A percentile compares a stretch with the other conserved stretches of the same genome.
Conservation (phyloP, 331 rosid genomes). For the Malus hybrid region DNA sequence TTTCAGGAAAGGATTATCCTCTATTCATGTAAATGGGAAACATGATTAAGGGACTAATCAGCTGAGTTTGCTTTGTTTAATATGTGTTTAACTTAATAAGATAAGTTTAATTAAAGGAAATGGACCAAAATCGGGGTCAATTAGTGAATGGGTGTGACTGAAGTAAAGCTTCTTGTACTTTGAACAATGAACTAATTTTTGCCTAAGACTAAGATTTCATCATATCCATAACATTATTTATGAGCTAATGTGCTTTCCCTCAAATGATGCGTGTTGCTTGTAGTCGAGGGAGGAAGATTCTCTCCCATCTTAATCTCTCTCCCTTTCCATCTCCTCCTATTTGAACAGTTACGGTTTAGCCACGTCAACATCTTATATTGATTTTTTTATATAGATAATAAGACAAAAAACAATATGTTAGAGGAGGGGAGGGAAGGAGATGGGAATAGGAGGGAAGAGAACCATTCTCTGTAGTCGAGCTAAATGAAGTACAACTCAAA, state of each 20-base stretch:
- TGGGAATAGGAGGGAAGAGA: no score
- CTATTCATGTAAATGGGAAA: background rate
- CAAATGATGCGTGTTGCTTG: background rate
- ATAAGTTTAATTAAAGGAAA: background rate
- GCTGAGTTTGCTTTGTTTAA: background rate
- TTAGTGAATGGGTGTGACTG: background rate
- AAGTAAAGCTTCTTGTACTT: background rate
- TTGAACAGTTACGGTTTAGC: no score
- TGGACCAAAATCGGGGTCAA: background rate
- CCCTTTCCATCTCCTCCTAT: no score
- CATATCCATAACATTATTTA: background rate
- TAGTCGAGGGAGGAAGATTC: no score
- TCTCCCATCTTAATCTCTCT: no score
- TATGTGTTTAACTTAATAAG: background rate
- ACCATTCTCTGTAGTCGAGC: no score
- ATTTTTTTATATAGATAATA: no score
- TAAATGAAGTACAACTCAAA: no score
- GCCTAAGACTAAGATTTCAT: background rate
- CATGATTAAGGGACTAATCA: background rate
- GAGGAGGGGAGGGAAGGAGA: no score
- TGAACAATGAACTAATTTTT: background rate
- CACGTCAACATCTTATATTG: no score
- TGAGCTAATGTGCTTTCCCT: background rate
- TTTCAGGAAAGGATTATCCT: constrained; percentile 2
- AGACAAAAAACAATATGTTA: no score